These are phyloP conservation scores for Neopestalotiopsis sp. DNA, from an alignment of 2,329 filamentous ascomycete genomes.

Conservation along the genomic window DNA sequence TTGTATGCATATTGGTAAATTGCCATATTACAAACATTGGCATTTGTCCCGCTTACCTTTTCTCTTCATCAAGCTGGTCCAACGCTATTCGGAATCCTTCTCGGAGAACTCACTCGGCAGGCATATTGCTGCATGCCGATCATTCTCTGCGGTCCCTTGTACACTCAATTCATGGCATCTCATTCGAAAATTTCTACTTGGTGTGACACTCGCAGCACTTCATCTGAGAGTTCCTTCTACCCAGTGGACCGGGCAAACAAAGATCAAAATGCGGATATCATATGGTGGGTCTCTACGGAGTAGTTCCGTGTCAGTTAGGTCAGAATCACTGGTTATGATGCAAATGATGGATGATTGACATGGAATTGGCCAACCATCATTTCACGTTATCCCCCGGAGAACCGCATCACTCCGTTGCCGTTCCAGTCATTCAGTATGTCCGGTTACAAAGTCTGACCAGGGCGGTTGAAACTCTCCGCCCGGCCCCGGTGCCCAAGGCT, in stretches of 20 bases:
- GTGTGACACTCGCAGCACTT: too few relatives aligned
- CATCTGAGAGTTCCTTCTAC: too few relatives aligned
- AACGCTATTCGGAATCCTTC: not conserved
- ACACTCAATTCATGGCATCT: too few relatives aligned
- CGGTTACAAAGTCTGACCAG: slow-evolving; percentile 3
- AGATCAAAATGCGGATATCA: too few relatives aligned
- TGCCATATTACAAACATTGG: slow-evolving; percentile 1
- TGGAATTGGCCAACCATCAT: not conserved
- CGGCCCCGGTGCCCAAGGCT: not conserved
- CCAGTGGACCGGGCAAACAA: too few relatives aligned
- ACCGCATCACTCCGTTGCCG: not conserved
- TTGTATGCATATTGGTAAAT: slow-evolving; percentile 1
- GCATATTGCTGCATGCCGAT: too few relatives aligned
- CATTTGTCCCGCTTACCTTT: not conserved
- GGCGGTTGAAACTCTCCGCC: slow-evolving; percentile 14
- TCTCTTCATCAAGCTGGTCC: not conserved
- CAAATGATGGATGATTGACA: not conserved
- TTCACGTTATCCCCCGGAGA: not conserved
- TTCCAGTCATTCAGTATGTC: not conserved
- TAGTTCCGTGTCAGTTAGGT: not conserved
- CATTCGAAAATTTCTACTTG: too few relatives aligned
- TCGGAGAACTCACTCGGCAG: not conserved
- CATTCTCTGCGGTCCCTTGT: too few relatives aligned
- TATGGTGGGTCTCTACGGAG: too few relatives aligned
- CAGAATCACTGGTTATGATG: not conserved